Evolutionary conservation across 176 grass and related monocot genomes (phyloP), one percentile per base, ranked within the genome.

Genomic region (Carex myosuroides): DNA sequence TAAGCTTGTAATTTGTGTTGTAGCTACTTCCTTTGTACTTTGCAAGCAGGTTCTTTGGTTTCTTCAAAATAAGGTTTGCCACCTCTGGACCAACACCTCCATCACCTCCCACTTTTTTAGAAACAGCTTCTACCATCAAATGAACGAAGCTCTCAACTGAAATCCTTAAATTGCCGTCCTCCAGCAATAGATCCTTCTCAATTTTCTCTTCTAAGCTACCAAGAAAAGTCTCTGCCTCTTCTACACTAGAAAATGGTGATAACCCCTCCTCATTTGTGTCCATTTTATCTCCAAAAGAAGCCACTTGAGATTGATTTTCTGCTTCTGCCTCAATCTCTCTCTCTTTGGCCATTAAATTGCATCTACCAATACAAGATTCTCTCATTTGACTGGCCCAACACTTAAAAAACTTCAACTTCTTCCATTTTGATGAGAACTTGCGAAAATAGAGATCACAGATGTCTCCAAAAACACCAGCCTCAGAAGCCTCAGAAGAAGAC

Each of bases 311-410:
- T 18, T 73, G 64, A 85, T 84, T 91, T 81, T 50, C 64, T 86
- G 87, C 89, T 85, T 59, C n/a, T 59, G 86, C 88, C 74, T 92
- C 91, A 55, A 87, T 92, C 3, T 90, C 50, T 77, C 35, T 66
- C 72, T 91, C 88, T 89, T 50, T 57, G 26, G 59, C 17, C 44
- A 71, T 52, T 61, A 71, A 83, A 2, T 85, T 26, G 37, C 68
- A 84, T 81, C 54, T 70, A 88, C 37, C 53, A 78, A 68, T 61
- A 85, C 74, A 87, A 32, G 81, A 84, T 46, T 68, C 70, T 53
- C 87, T 88, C 82, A 90, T 85, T 89, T 95, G 96, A 80, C 84
- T 95, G 85, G 89, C 90, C 96, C 93, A 99, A 69, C 96, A 99
- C 90, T 93, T 99, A 80, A 99, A 64, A 90, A 95, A 99, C 75